Base-by-base conservation (phyloP, 1,139 yeast genomes). In the Pichia inconspicua region DNA sequence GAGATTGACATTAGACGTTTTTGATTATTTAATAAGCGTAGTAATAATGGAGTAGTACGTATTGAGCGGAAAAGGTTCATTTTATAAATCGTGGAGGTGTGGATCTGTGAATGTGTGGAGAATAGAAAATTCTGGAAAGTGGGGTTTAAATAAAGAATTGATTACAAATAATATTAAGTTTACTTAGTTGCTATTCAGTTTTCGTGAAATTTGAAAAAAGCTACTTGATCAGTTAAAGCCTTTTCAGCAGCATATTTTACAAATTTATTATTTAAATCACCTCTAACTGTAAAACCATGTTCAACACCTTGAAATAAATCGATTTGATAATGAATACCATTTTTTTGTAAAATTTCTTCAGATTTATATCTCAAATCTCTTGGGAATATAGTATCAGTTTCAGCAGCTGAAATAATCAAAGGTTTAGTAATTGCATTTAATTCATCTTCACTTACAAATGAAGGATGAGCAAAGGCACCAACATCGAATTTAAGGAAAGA, bases 401-500 rank as follows among this genome's bases (percentile, higher is more conserved):
- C 87, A 42, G 95, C 92, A 51, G 86, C 87, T 36, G 84, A 72
- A 53, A 88, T 80, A 53, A 80, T 54, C 30, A 88, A 43, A 28
- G 96, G 95, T 54, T 73, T 77, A 2, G 58, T 51, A 53, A 87
- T 65, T 3, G 71, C 77, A 44, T 71, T 75, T 45, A 86, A 73
- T 57, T 84, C 94, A 30, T 80, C 88, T 31, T 75, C 72, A 10
- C 73, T 50, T 34, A 85, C 82, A 51, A 81, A 73, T 1, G 94
- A 82, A 12, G 96, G 96, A 65, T 89, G 96, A 14, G 90, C 92
- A 51, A 77, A 64, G 10, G 90, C 94, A 56, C 77, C 88, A 32
- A 73, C 84, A 52, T 80, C 75, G 30, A 78, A 64, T 15, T 15
- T 9, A 7, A 66, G 56, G 25, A 82, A 82, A 27, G 61, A 69